Evolutionary conservation across 2,329 filamentous ascomycete genomes (phyloP), one percentile per base, ranked within the genome.

Genomic region (Annulohypoxylon truncatum): DNA sequence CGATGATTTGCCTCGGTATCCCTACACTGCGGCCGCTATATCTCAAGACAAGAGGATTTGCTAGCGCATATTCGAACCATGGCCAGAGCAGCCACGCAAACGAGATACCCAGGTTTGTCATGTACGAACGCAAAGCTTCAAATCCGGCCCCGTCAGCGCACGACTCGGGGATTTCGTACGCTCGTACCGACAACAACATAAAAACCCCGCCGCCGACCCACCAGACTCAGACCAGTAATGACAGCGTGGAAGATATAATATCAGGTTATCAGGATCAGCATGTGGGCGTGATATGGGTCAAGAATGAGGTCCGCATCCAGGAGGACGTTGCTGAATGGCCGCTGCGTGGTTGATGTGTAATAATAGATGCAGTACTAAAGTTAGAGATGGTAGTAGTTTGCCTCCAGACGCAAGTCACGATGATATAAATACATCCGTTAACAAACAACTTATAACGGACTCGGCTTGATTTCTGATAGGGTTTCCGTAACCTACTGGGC

Each of bases 211-310:
- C 69, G 6, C 69, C 53, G 10, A 66, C 66, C 10, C 72, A 75
- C 35, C 72, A 75, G 31, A 70, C 35, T 0, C 68, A 66, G 20
- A 64, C 63, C 0, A 66, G 73, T 1, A 66, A 71, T 13, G 75
- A 78, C 48, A 78, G 76, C 48, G 72, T 77, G 8, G 77, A 79
- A 8, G 75, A 76, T 15, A 76, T 78, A 15, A 40, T 77, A 26
- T 74, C 74, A 2, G 68, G 75, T 0, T 76, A 76, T 31, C 65
- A 75, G 12, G 66, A 62, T 20, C 67, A 73, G 18, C 63, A 72
- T 35, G 54, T 40, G 2, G 69, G 70, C 0, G 70, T 69, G 4
- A 77, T 77, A 53, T 77, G 74, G 75, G 71, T 77, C 12, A 74
- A 71, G 64, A 78, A 74, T 31, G 76, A 76, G 55, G 64, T 77